These are phyloP conservation scores for Diaporthe australafricana DNA, from an alignment of 2,329 filamentous ascomycete genomes.

Conservation along the genomic window DNA sequence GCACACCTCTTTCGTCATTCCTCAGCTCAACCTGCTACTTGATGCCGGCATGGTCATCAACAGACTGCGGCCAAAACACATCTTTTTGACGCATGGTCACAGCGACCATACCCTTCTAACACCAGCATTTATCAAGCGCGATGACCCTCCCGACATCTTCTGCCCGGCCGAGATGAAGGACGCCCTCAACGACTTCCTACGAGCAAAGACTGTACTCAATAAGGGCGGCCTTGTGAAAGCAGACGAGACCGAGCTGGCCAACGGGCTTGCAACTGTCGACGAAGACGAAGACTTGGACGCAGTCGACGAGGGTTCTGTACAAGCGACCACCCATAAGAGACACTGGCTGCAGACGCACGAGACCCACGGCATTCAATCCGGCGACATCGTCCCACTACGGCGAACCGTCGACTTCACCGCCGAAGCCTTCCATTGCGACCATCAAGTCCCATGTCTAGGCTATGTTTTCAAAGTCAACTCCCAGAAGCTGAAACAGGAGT, in stretches of 20 bases:
- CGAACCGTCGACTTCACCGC: slow-evolving; percentile 52
- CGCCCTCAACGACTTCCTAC: slow-evolving; percentile 54
- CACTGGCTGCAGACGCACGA: slow-evolving; percentile 52
- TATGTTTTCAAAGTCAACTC: slow-evolving; percentile 57
- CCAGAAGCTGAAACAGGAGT: slow-evolving; percentile 53
- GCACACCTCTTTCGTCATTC: slow-evolving; percentile 64
- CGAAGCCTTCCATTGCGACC: slow-evolving; percentile 57
- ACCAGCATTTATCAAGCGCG: slow-evolving; percentile 56
- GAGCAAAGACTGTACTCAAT: slow-evolving; percentile 56
- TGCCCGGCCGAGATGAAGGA: slow-evolving; percentile 55
- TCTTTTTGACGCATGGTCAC: slow-evolving; percentile 63
- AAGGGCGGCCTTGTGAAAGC: slow-evolving; percentile 50
- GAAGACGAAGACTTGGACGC: slow-evolving; percentile 37
- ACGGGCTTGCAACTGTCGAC: slow-evolving; percentile 37
- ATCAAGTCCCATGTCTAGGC: slow-evolving; percentile 59
- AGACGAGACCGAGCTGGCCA: slow-evolving; percentile 42
- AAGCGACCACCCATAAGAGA: slow-evolving; percentile 1
- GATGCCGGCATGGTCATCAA: slow-evolving; percentile 61
- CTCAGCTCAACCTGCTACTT: slow-evolving; percentile 61
- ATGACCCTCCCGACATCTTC: slow-evolving; percentile 58
- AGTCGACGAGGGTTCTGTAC: slow-evolving; percentile 6
- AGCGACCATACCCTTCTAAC: slow-evolving; percentile 58
- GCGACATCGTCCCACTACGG: slow-evolving; percentile 51
- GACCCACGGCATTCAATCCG: slow-evolving; percentile 51
- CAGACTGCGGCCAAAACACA: slow-evolving; percentile 58